phyloP scores from a whole-genome alignment of 2,329 filamentous ascomycete genomes.

The Daldinia eschscholtzii region DNA sequence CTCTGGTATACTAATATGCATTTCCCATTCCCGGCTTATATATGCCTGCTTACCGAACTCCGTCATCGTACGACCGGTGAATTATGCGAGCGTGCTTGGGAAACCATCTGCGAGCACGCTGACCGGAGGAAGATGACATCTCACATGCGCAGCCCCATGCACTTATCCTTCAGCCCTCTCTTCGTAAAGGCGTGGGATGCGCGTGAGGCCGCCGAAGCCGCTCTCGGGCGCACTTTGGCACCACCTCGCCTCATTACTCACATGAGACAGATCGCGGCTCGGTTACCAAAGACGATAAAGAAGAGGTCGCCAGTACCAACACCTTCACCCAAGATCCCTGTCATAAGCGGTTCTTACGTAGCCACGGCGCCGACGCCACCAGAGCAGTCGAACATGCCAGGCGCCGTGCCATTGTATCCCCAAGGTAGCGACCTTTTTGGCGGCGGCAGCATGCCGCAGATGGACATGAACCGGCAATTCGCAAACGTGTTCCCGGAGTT shows the following conservation, averaged over 20 bases:
- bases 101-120: constrained; percentile 67
- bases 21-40: constrained; percentile 72
- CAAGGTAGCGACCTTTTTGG: constrained; percentile 42
- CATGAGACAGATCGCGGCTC: constrained; percentile 59
- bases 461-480: constrained; percentile 50
- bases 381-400: constrained; percentile 33
- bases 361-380: constrained; percentile 39
- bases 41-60: constrained; percentile 70
- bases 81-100: constrained; percentile 70
- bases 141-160: constrained; percentile 67
- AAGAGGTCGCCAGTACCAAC: constrained; percentile 50
- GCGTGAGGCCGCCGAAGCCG: constrained; percentile 62
- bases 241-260: constrained; percentile 62
- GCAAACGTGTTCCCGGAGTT: constrained; percentile 50
- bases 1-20: constrained; percentile 71
- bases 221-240: constrained; percentile 58
- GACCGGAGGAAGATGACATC: constrained; percentile 63
- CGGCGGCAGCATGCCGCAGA: constrained; percentile 40
- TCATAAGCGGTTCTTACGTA: constrained; percentile 42
- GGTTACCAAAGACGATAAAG: constrained; percentile 52
- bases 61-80: constrained; percentile 65
- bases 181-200: constrained; percentile 75
- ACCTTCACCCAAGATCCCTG: constrained; percentile 48
- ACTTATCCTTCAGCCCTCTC: constrained; percentile 67
- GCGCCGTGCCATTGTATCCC: constrained; percentile 43